Evolutionary conservation across 1,284 basidiomycete genomes (phyloP).

Genomic region (Trametes pubescens): DNA sequence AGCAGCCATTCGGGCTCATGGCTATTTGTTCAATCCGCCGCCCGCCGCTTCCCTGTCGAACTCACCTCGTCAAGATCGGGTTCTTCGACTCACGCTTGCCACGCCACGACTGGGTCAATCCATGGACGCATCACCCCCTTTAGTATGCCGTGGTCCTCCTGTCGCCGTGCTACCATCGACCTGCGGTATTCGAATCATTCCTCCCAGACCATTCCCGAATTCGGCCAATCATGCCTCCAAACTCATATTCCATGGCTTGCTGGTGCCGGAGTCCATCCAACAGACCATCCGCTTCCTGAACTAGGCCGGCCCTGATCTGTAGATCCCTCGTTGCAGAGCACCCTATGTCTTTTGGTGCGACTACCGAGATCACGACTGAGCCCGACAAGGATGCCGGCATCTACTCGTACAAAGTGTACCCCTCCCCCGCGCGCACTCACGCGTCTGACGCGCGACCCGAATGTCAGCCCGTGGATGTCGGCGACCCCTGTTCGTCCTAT

Average conservation of each 20-base stretch:
- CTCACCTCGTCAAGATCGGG: too few relatives aligned
- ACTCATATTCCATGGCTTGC: slow-evolving; percentile 79
- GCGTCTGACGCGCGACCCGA: slow-evolving; percentile 71
- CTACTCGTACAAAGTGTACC: slow-evolving; percentile 97
- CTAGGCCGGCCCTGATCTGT: slow-evolving; percentile 65
- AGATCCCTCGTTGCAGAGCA: slow-evolving; percentile 53
- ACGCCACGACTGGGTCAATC: too few relatives aligned
- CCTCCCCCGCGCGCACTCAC: slow-evolving; percentile 88
- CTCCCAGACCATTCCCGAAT: too few relatives aligned
- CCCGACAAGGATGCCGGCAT: slow-evolving; percentile 73
- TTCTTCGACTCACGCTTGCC: too few relatives aligned
- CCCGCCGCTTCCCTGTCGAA: too few relatives aligned
- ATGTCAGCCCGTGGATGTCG: slow-evolving; percentile 64
- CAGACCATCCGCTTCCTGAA: slow-evolving; percentile 77
- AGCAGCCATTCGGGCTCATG: too few relatives aligned
- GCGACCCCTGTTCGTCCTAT: slow-evolving; percentile 82
- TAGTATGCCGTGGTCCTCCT: too few relatives aligned
- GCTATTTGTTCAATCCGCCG: too few relatives aligned
- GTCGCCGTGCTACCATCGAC: too few relatives aligned
- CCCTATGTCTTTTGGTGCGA: slow-evolving; percentile 2
- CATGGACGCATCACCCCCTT: too few relatives aligned
- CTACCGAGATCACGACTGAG: slow-evolving; percentile 36
- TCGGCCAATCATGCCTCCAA: slow-evolving; percentile 80
- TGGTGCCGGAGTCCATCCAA: slow-evolving; percentile 84
- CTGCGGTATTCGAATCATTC: too few relatives aligned